A percentile compares a stretch with the other conserved stretches of the same genome.
phyloP scores from a whole-genome alignment of 768 basidiomycete species.

The Podaxis sp. region DNA sequence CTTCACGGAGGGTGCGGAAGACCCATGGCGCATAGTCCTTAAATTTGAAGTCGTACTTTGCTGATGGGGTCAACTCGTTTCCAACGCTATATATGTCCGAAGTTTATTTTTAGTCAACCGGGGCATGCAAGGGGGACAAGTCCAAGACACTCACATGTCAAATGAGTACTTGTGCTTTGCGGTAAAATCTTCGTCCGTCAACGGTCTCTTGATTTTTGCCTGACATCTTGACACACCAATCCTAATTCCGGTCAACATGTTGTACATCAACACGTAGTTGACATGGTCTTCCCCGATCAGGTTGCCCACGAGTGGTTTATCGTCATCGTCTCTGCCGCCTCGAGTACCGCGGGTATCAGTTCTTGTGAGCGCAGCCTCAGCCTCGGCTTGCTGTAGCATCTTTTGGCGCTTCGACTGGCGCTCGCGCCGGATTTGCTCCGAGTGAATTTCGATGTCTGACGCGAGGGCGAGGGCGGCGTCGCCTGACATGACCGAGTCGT shows the following conservation, averaged over 20 bases:
- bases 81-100: constrained; percentile 60
- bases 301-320: constrained; percentile 83
- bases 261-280: constrained; percentile 99
- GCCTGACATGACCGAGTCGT: constrained; percentile 31
- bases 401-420: constrained; percentile 70
- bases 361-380: constrained; percentile 54
- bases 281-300: constrained; percentile 97
- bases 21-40: constrained; percentile 99
- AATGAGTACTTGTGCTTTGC: constrained; percentile 95
- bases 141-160: constrained; percentile 72
- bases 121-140: neutral
- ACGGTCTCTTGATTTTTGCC: constrained; percentile 85
- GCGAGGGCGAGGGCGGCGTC: constrained; percentile 48
- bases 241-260: constrained; percentile 98
- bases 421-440: constrained; percentile 83
- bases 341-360: constrained; percentile 19
- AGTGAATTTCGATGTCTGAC: constrained; percentile 83
- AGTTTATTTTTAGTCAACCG: neutral
- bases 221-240: constrained; percentile 95
- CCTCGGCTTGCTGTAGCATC: constrained; percentile 58
- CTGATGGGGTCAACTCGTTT: constrained; percentile 96
- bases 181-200: constrained; percentile 84
- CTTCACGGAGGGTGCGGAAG: constrained; percentile 93
- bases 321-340: constrained; percentile 28
- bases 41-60: constrained; percentile 99